phyloP scores from a whole-genome alignment of 2,329 filamentous ascomycete species.

The Sordariomycetes sp. region DNA sequence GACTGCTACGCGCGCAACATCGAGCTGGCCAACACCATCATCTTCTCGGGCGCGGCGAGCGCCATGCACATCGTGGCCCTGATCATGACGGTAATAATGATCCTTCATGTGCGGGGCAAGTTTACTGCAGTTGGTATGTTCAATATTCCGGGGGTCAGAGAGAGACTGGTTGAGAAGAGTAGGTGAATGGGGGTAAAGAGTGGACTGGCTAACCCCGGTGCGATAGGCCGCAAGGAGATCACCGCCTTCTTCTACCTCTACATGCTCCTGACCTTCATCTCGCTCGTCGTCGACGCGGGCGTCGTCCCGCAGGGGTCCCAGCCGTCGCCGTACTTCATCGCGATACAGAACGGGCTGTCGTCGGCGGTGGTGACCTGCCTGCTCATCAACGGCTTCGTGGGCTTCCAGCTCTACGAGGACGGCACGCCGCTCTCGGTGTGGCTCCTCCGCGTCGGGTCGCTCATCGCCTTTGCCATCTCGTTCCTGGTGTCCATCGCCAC shows the following conservation, averaged over 20 bases:
- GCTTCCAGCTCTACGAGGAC: constrained; percentile 96
- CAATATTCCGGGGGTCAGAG: not conserved
- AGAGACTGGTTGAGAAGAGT: too few relatives aligned
- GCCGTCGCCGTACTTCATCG: constrained; percentile 84
- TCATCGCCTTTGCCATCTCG: constrained; percentile 74
- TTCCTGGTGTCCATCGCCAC: constrained; percentile 84
- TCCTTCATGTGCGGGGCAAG: constrained; percentile 91
- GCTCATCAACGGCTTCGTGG: constrained; percentile 94
- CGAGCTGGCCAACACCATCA: constrained; percentile 95
- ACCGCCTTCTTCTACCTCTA: constrained; percentile 97
- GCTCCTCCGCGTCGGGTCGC: constrained; percentile 72
- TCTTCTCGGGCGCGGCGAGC: constrained; percentile 85
- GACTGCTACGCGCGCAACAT: constrained; percentile 91
- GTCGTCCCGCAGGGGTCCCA: constrained; percentile 75
- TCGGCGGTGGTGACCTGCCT: constrained; percentile 83
- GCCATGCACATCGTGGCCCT: constrained; percentile 88
- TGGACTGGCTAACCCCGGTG: too few relatives aligned
- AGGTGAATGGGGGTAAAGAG: too few relatives aligned
- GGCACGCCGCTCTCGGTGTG: constrained; percentile 89
- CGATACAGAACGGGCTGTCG: constrained; percentile 72
- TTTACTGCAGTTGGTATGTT: constrained; percentile 88
- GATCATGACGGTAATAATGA: constrained; percentile 93
- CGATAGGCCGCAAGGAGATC: constrained; percentile 52
- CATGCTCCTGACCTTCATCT: constrained; percentile 79
- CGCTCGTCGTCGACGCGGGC: constrained; percentile 83